Evolutionary conservation across 2,329 filamentous ascomycete species (phyloP), one percentile per base, ranked within the genome.

Genomic region (Sporothrix luriei): DNA sequence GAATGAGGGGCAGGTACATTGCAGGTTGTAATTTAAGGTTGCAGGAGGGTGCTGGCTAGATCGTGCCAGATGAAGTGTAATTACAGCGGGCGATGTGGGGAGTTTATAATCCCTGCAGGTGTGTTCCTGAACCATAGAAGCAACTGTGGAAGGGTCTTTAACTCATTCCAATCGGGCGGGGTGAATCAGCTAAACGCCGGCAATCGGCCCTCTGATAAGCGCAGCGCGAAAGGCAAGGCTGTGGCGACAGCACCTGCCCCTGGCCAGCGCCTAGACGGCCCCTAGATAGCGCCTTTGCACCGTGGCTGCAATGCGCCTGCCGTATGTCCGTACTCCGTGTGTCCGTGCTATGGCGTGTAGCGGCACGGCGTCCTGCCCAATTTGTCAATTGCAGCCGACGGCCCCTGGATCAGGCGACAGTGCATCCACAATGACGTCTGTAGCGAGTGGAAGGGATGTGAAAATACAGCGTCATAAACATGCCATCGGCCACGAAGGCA

Each of bases 301-400:
- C n/a, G 26, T 11, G 14, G 54, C 54, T 7, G 4, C 33, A 14
- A 9, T 16, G 16, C 29, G 19, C 55, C 55, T 59, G 33, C 55
- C n/a, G 19, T 21, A 26, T n/a, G n/a, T n/a, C n/a, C n/a, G n/a
- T n/a, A n/a, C n/a, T n/a, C n/a, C n/a, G n/a, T n/a, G n/a, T n/a
- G n/a, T n/a, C n/a, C n/a, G n/a, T n/a, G n/a, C 29, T 33, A 33
- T 64, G 59, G 59, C n/a, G 13, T 11, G n/a, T 49, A 64, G 61
- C 21, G 51, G 29, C 7, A 13, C 54, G 21, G 19, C 13, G 21
- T 16, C 24, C 26, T 57, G 14, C 33, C 57, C 16, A 46, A 10
- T 62, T 46, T 62, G 33, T 62, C 57, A 62, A 43, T 62, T 62
- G 57, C 57, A 62, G 55, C 55, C 55, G 55, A 61, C 33, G 6